Evolutionary conservation across 345 rosid species (phyloP).

Genomic region (Linum trigynum): DNA sequence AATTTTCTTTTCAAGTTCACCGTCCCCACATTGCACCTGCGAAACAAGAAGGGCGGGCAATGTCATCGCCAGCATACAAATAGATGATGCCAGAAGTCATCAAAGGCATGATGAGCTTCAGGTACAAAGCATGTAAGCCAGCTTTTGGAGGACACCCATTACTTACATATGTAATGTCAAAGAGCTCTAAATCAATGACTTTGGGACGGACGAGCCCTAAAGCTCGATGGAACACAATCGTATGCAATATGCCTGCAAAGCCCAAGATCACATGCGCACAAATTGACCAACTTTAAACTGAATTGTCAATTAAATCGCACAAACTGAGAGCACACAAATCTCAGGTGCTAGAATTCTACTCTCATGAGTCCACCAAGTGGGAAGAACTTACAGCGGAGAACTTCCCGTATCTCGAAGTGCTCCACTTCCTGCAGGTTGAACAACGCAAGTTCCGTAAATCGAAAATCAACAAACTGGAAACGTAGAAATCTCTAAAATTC

Average conservation of each 20-base stretch:
- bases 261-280: conserved; percentile 1
- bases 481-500: neutral
- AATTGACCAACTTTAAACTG: neutral
- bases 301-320: neutral
- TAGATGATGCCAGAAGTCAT: too few relatives aligned
- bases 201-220: conserved; percentile 88
- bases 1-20: conserved; percentile 82
- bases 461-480: neutral
- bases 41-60: conserved; percentile 7
- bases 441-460: neutral
- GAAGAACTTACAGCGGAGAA: conserved; percentile 57
- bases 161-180: conserved; percentile 81
- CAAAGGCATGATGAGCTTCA: too few relatives aligned
- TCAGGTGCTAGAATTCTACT: neutral
- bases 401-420: conserved; percentile 74
- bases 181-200: conserved; percentile 82
- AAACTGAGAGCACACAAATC: neutral
- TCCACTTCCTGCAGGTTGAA: conserved; percentile 55
- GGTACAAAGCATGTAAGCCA: too few relatives aligned
- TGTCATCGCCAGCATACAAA: neutral
- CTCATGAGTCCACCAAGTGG: neutral
- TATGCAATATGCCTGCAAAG: conserved; percentile 70
- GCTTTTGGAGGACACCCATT: neutral
- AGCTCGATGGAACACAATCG: conserved; percentile 86
- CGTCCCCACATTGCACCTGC: conserved; percentile 86